Percentiles rank a stretch among this genome's conserved stretches.
Evolutionary conservation across 345 rosid species (phyloP).

Genomic region (Salix viminalis): DNA sequence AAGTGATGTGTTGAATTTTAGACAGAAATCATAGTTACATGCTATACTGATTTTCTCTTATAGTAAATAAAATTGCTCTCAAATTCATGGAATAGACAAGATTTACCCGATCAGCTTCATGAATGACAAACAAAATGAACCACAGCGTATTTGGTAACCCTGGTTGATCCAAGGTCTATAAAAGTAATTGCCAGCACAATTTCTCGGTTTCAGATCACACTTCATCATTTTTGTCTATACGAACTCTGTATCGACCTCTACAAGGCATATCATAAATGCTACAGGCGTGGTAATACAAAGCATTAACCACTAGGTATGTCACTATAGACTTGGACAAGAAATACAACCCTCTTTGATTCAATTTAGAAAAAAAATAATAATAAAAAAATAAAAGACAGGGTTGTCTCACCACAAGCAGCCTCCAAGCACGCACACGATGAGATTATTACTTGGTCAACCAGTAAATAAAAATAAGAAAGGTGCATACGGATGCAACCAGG

Average conservation of each 20-base stretch:
- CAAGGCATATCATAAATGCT: constrained; percentile 8
- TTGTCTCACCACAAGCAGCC: constrained; percentile 17
- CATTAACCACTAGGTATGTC: constrained; percentile 13
- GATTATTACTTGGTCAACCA: constrained; percentile 79
- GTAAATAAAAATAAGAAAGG: constrained; percentile 82
- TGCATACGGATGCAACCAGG: constrained; percentile 92
- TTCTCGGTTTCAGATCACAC: not conserved
- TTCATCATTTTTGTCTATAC: not conserved
- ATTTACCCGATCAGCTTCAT: not conserved
- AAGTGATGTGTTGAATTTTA: no score
- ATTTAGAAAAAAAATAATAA: not conserved
- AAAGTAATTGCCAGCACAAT: not conserved
- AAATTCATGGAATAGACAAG: no score
- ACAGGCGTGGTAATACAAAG: constrained; percentile 17
- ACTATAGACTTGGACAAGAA: constrained; percentile 14
- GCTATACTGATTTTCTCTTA: no score
- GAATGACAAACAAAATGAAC: not conserved
- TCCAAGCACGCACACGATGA: constrained; percentile 10
- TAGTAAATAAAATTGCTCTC: no score
- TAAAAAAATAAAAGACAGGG: not conserved
- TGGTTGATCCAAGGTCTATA: not conserved
- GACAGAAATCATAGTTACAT: no score
- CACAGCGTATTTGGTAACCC: constrained; percentile 2
- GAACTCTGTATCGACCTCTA: constrained; percentile 10
- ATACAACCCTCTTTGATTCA: constrained; percentile 15